Percentiles rank a stretch among this genome's conserved stretches.
Evolutionary conservation across 2,329 filamentous ascomycete genomes (phyloP).

Genomic region (Botrytis squamosa): DNA sequence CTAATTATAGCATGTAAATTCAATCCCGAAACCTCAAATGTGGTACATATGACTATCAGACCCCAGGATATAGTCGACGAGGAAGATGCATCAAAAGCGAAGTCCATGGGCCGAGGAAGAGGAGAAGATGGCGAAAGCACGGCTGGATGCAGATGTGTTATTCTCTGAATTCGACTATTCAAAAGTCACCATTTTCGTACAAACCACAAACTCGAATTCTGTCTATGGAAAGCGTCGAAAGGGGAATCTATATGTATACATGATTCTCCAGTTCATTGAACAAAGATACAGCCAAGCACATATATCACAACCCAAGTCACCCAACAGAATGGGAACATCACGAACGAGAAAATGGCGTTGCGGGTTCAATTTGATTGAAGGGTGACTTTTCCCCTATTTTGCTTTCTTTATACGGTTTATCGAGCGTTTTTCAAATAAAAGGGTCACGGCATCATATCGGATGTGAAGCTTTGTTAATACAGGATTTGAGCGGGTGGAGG

Average conservation of each 20-base stretch:
- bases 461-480: neutral
- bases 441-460: neutral
- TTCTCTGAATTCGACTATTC: constrained; percentile 48
- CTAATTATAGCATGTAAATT: constrained; percentile 69
- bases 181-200: neutral
- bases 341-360: neutral
- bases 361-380: neutral
- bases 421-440: constrained; percentile 5
- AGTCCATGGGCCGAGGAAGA: constrained; percentile 43
- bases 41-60: constrained; percentile 92
- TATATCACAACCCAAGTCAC: neutral
- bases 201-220: neutral
- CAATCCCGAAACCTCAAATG: constrained; percentile 70
- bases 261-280: neutral
- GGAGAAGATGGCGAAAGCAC: constrained; percentile 56
- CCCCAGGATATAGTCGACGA: constrained; percentile 82
- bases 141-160: constrained; percentile 63
- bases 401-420: neutral
- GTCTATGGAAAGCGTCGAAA: neutral
- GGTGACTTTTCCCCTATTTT: neutral
- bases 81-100: constrained; percentile 45
- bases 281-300: neutral
- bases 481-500: neutral
- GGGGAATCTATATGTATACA: neutral
- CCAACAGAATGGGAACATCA: neutral